Evolutionary conservation across 192 early-diverging fungal species (phyloP).

Genomic region (Umbelopsis sp.): DNA sequence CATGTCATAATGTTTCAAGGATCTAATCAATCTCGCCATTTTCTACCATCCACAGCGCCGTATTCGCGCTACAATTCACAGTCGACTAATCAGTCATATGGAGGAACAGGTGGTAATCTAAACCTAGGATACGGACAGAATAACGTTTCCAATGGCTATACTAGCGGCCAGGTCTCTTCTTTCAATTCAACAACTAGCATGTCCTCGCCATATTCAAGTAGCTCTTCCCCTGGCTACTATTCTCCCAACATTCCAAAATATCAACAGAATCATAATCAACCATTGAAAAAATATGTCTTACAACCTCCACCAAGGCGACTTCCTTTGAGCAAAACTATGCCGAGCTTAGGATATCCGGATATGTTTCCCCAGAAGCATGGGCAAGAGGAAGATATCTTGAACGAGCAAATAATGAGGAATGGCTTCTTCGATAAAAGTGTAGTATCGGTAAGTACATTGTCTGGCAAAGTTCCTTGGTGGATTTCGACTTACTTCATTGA

Average conservation of each 20-base stretch:
- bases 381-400: constrained; percentile 53
- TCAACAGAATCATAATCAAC: constrained; percentile 21
- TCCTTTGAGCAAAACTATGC: constrained; percentile 41
- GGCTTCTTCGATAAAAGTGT: constrained; percentile 59
- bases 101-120: constrained; percentile 9
- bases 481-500: not conserved
- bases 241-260: constrained; percentile 39
- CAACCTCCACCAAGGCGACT: constrained; percentile 42
- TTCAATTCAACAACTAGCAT: constrained; percentile 25
- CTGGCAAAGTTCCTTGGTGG: no score
- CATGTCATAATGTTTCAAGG: not conserved
- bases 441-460: constrained; percentile 35
- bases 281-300: constrained; percentile 48
- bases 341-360: constrained; percentile 50
- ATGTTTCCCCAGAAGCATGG: constrained; percentile 56
- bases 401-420: constrained; percentile 62
- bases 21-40: not conserved
- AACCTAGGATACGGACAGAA: not conserved
- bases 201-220: constrained; percentile 49
- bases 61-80: constrained; percentile 15
- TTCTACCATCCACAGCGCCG: constrained; percentile 4
- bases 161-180: not conserved
- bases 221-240: constrained; percentile 47
- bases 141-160: constrained; percentile 11
- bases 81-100: constrained; percentile 14